Evolutionary conservation across 495 filamentous ascomycete species (phyloP).

Genomic region (Terfezia claveryi): DNA sequence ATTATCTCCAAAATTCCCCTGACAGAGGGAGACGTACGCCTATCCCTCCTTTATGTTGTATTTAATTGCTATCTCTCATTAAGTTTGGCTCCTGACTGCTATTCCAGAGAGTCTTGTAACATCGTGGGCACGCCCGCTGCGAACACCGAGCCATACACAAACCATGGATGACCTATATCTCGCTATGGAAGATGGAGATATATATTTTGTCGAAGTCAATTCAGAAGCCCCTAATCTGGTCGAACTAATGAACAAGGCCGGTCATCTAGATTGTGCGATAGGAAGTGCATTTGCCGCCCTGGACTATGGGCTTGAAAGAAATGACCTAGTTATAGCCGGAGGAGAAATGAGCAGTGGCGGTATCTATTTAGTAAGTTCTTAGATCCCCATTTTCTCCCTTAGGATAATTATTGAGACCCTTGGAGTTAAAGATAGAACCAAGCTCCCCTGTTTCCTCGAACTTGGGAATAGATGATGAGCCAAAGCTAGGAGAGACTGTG

Average conservation of each 20-base stretch:
- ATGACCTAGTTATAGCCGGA: conserved; percentile 57
- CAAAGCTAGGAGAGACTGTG: conserved; percentile 34
- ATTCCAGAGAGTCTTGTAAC: conserved; percentile 21
- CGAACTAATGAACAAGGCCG: conserved; percentile 30
- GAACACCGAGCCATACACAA: conserved; percentile 34
- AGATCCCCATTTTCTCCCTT: not conserved
- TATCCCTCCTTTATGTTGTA: not conserved
- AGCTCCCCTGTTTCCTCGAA: conserved; percentile 1
- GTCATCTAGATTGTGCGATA: conserved; percentile 38
- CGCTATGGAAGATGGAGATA: conserved; percentile 56
- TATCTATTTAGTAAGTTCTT: conserved; percentile 42
- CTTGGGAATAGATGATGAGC: conserved; percentile 13
- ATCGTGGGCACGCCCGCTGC: conserved; percentile 50
- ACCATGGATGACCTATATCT: conserved; percentile 51
- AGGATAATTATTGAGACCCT: conserved; percentile 9
- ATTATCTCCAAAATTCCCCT: conserved; percentile 10
- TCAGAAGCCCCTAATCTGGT: conserved; percentile 27
- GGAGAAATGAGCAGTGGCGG: conserved; percentile 68
- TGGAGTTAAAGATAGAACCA: conserved; percentile 19
- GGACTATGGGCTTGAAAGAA: conserved; percentile 27
- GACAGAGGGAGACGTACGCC: conserved; percentile 12
- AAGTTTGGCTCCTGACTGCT: conserved; percentile 2
- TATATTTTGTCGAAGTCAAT: conserved; percentile 44
- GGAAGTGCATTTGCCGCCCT: conserved; percentile 43
- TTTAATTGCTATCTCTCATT: not conserved